Conservation (phyloP, 2,329 filamentous ascomycete species). For the Fusarium humuli region DNA sequence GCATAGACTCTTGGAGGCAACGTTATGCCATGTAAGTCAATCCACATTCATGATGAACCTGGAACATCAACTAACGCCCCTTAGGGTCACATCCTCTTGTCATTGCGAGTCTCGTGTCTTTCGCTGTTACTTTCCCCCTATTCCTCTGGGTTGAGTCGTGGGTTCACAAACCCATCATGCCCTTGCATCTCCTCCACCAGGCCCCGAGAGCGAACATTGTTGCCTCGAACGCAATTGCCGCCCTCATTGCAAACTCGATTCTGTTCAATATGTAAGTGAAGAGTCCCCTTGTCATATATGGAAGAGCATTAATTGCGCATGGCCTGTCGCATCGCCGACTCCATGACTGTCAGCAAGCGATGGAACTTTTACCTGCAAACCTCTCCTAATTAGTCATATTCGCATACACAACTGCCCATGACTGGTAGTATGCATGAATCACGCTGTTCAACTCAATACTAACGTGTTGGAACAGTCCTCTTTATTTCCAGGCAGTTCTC, state of each 20-base stretch:
- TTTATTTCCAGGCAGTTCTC: slow-evolving; percentile 82
- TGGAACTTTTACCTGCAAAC: neutral
- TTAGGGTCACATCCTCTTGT: slow-evolving; percentile 70
- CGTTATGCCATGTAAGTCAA: slow-evolving; percentile 65
- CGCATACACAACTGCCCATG: neutral
- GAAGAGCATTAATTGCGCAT: slow-evolving; percentile 4
- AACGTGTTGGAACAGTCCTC: slow-evolving; percentile 60
- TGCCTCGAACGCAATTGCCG: slow-evolving; percentile 64
- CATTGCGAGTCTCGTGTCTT: slow-evolving; percentile 62
- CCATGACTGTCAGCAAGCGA: neutral
- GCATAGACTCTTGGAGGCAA: slow-evolving; percentile 71
- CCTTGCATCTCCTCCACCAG: slow-evolving; percentile 62
- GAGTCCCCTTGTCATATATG: neutral
- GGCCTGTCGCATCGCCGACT: neutral
- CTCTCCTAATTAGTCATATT: neutral
- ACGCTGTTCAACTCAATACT: neutral
- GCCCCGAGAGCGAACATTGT: slow-evolving; percentile 69
- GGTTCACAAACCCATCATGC: slow-evolving; percentile 69
- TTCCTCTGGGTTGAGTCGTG: slow-evolving; percentile 65
- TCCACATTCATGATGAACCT: too few species aligned
- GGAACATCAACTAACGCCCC: slow-evolving; percentile 10
- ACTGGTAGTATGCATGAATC: neutral
- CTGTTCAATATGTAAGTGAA: slow-evolving; percentile 67
- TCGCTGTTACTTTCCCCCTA: slow-evolving; percentile 59
- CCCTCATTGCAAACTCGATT: slow-evolving; percentile 66